These are phyloP conservation scores for Cicer judaicum DNA, from an alignment of 306 rosid genomes.

Conservation along the genomic window DNA sequence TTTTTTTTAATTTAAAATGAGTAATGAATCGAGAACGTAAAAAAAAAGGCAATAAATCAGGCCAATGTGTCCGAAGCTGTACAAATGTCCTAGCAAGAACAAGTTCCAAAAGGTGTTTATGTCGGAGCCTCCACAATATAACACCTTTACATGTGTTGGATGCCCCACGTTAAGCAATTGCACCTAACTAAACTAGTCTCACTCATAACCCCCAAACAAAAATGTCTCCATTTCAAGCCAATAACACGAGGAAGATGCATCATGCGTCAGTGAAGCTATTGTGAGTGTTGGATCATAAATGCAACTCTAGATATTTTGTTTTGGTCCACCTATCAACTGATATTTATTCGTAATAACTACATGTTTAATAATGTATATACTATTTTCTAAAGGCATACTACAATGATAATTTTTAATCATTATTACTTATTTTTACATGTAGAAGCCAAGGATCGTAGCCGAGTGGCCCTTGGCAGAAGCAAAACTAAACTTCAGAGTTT, in stretches of 20 bases:
- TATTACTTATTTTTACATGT: not conserved
- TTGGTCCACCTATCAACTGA: constrained; percentile 13
- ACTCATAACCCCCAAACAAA: not conserved
- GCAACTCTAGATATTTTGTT: constrained; percentile 34
- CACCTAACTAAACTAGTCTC: constrained; percentile 14
- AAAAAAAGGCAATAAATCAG: too few species aligned
- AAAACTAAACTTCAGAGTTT: not conserved
- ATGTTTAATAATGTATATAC: not conserved
- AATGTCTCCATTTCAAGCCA: constrained; percentile 3
- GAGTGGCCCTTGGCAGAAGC: not conserved
- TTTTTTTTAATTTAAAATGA: too few species aligned
- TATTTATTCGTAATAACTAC: not conserved
- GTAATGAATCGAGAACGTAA: too few species aligned
- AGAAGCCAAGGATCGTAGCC: not conserved
- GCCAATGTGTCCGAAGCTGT: too few species aligned
- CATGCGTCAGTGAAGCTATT: not conserved
- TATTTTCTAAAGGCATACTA: not conserved
- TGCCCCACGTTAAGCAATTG: constrained; percentile 27
- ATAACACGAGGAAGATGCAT: constrained; percentile 8
- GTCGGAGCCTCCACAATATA: not conserved
- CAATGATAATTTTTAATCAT: not conserved
- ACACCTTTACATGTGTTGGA: not conserved
- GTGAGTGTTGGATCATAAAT: not conserved
- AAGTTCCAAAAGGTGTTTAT: not conserved
- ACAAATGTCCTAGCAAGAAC: not conserved